Evolutionary conservation across 2,329 filamentous ascomycete species (phyloP).

Genomic region (Botrytis medusae): DNA sequence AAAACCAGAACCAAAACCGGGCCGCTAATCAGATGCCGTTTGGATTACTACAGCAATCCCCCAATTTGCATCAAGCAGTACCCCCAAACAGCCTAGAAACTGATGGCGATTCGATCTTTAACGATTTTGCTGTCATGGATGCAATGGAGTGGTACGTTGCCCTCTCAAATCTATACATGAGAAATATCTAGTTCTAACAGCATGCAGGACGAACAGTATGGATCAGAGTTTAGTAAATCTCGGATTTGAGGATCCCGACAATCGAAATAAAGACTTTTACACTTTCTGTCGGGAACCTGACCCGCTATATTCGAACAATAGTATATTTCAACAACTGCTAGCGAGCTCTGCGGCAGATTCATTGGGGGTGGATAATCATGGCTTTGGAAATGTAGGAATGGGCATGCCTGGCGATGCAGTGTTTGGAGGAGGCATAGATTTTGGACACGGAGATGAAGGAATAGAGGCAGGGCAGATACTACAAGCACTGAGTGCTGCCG

Average conservation of each 20-base stretch:
- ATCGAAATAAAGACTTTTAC: constrained; percentile 40
- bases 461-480: constrained; percentile 40
- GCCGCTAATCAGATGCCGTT: constrained; percentile 5
- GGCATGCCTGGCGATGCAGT: constrained; percentile 13
- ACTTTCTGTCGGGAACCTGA: constrained; percentile 39
- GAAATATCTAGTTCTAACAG: constrained; percentile 25
- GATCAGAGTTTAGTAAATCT: constrained; percentile 41
- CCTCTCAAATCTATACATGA: neutral
- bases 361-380: constrained; percentile 27
- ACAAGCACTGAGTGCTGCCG: constrained; percentile 37
- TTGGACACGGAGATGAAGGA: constrained; percentile 34
- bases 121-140: constrained; percentile 57
- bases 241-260: constrained; percentile 40
- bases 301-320: constrained; percentile 36
- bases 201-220: constrained; percentile 37
- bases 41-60: constrained; percentile 22
- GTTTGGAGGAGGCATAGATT: constrained; percentile 20
- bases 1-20: constrained; percentile 5
- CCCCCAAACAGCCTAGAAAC: constrained; percentile 33
- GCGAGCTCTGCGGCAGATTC: constrained; percentile 36
- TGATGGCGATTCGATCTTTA: constrained; percentile 52
- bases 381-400: constrained; percentile 27
- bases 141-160: constrained; percentile 47
- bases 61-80: constrained; percentile 29
- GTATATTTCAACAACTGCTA: constrained; percentile 37